phyloP scores from a whole-genome alignment of 805 yeast species.

The Starmerella riodocensis region DNA sequence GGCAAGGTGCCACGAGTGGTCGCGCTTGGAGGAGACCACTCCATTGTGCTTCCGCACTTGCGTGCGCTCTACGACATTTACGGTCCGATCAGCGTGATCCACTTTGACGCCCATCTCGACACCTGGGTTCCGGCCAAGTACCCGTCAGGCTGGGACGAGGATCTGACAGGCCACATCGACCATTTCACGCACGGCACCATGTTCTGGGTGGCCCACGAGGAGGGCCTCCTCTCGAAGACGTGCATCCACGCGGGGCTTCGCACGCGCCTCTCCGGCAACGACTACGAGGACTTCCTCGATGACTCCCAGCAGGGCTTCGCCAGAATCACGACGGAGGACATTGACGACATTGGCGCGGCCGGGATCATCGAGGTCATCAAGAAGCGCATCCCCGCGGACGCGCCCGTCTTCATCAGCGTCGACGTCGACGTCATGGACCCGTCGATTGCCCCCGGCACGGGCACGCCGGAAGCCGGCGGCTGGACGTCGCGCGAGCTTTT shows the following conservation, averaged over 20 bases:
- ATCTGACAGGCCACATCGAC: slow-evolving; percentile 36
- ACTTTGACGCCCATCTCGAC: slow-evolving; percentile 77
- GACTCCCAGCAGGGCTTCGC: slow-evolving; percentile 58
- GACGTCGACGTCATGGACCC: slow-evolving; percentile 67
- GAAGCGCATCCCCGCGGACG: slow-evolving; percentile 40
- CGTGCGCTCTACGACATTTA: slow-evolving; percentile 48
- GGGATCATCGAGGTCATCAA: slow-evolving; percentile 46
- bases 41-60: slow-evolving; percentile 58
- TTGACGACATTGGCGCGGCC: slow-evolving; percentile 49
- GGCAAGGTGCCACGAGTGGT: slow-evolving; percentile 45
- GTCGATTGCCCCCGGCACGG: slow-evolving; percentile 63
- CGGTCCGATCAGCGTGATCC: slow-evolving; percentile 61
- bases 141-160: slow-evolving; percentile 54
- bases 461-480: slow-evolving; percentile 70
- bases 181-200: slow-evolving; percentile 73
- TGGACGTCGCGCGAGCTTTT: slow-evolving; percentile 54
- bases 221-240: slow-evolving; percentile 44
- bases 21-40: slow-evolving; percentile 75
- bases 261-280: slow-evolving; percentile 53
- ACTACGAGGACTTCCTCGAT: slow-evolving; percentile 48
- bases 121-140: slow-evolving; percentile 73
- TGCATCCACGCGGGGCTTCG: slow-evolving; percentile 69
- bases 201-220: slow-evolving; percentile 68
- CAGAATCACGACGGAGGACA: slow-evolving; percentile 59
- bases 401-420: slow-evolving; percentile 65